Base-by-base conservation (phyloP, 768 basidiomycete genomes). In the Suillus paluster region DNA sequence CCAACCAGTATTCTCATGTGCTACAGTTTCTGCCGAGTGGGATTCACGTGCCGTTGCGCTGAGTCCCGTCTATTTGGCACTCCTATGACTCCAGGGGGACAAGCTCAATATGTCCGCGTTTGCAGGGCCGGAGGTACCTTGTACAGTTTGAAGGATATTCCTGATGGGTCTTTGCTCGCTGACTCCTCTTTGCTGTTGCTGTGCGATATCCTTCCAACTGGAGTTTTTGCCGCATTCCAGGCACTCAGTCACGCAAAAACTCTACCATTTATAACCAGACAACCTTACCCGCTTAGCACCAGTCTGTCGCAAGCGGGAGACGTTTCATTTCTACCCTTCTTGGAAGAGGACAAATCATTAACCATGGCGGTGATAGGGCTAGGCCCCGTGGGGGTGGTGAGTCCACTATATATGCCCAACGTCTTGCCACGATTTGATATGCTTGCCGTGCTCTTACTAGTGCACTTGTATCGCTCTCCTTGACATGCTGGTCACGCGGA, bases 121-220 rank as follows among this genome's bases (percentile, higher is more conserved):
- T 91, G 90, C n/a, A 84, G 83, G 66, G 92, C 89, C 1, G 92
- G 92, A 27, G 91, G 90, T 41, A 92, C 90, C 0, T 80, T 93
- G 6, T 90, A 88, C 77, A 86, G 82, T 64, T 77, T 91, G 46
- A 81, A 77, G 59, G 79, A 81, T 50, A 75, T 86, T 11, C 73
- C 75, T 21, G 78, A 80, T 4, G 84, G 81, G 80, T 76, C 77
- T 8, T 80, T 77, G n/a, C 74, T 92, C 5, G 70, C 84, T 4
- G 89, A 92, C 65, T 84, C 82, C 42, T 89, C 90, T 1, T 77
- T 92, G 49, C 80, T 93, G 23, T 77, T 93, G 59, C 78, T 93
- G 9, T 88, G 89, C 11, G 92, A 93, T 67, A 91, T 92, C 67
- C 80, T 92, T 15, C 92, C 92, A 4, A 93, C 92, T 0, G 91